A percentile compares a stretch with the other conserved stretches of the same genome.
Conservation (phyloP, 805 yeast species). For the Candida anglica region DNA sequence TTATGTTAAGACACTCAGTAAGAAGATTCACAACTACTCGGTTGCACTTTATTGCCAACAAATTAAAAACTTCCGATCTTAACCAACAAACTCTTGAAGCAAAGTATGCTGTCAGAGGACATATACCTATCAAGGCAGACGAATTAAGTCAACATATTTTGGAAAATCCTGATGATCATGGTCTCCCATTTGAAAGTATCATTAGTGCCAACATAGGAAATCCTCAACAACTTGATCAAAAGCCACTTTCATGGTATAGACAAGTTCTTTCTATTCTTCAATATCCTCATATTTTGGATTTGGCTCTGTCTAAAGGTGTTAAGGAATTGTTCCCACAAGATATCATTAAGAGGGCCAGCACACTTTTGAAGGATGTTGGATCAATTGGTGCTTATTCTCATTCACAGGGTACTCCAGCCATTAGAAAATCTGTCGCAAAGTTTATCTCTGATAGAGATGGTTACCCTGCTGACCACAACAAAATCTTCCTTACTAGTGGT, state of each 20-base stretch:
- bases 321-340: slow-evolving; percentile 52
- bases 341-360: slow-evolving; percentile 67
- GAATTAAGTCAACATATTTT: slow-evolving; percentile 59
- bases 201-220: slow-evolving; percentile 94
- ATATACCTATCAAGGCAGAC: slow-evolving; percentile 91
- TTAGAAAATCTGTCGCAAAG: slow-evolving; percentile 75
- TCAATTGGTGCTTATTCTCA: slow-evolving; percentile 94
- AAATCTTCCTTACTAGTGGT: slow-evolving; percentile 85
- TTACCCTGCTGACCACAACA: slow-evolving; percentile 53
- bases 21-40: no score
- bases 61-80: slow-evolving; percentile 40
- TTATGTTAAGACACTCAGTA: no score
- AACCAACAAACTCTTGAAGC: slow-evolving; percentile 78
- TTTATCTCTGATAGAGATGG: slow-evolving; percentile 76
- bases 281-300: slow-evolving; percentile 63
- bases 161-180: slow-evolving; percentile 45
- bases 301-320: slow-evolving; percentile 22
- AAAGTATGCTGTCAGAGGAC: slow-evolving; percentile 94
- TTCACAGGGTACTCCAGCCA: slow-evolving; percentile 78
- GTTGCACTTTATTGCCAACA: background rate
- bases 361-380: slow-evolving; percentile 58
- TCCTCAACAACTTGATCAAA: slow-evolving; percentile 94
- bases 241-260: slow-evolving; percentile 92
- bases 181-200: slow-evolving; percentile 72
- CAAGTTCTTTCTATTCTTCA: slow-evolving; percentile 85